phyloP scores from a whole-genome alignment of 2,329 filamentous ascomycete species.

The Phymatotrichopsis omnivora region DNA sequence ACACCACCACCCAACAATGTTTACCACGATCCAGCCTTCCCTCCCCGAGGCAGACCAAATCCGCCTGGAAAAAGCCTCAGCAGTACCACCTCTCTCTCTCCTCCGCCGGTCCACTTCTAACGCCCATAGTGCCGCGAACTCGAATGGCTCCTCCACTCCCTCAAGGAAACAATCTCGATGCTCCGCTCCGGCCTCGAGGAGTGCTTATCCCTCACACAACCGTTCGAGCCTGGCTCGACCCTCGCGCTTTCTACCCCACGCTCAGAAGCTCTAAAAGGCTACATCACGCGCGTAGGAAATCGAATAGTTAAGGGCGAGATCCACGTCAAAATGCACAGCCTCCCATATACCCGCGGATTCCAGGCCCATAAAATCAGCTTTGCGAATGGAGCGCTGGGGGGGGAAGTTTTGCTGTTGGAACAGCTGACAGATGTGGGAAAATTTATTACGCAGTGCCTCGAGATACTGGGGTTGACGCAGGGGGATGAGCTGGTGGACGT shows the following conservation, averaged over 20 bases:
- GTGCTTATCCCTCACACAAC: constrained; percentile 76
- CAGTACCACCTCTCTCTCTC: constrained; percentile 11
- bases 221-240: constrained; percentile 74
- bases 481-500: background rate
- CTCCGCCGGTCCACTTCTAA: background rate
- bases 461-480: constrained; percentile 8
- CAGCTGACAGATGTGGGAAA: constrained; percentile 30
- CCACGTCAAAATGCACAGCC: constrained; percentile 26
- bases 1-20: too few species aligned
- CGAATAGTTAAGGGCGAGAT: constrained; percentile 71
- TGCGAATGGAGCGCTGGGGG: constrained; percentile 54
- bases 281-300: constrained; percentile 82
- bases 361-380: constrained; percentile 63
- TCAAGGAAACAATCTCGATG: constrained; percentile 51
- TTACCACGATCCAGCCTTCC: constrained; percentile 17
- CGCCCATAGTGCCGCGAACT: constrained; percentile 42
- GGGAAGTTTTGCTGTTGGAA: constrained; percentile 35
- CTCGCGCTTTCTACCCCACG: constrained; percentile 78
- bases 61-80: constrained; percentile 19
- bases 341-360: constrained; percentile 58
- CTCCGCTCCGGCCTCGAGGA: constrained; percentile 69
- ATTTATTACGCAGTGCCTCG: constrained; percentile 24
- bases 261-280: constrained; percentile 84
- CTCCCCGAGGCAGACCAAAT: constrained; percentile 8
- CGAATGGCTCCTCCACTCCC: constrained; percentile 51